Evolutionary conservation across 2,329 filamentous ascomycete genomes (phyloP).

Genomic region (Emmonsia crescens): DNA sequence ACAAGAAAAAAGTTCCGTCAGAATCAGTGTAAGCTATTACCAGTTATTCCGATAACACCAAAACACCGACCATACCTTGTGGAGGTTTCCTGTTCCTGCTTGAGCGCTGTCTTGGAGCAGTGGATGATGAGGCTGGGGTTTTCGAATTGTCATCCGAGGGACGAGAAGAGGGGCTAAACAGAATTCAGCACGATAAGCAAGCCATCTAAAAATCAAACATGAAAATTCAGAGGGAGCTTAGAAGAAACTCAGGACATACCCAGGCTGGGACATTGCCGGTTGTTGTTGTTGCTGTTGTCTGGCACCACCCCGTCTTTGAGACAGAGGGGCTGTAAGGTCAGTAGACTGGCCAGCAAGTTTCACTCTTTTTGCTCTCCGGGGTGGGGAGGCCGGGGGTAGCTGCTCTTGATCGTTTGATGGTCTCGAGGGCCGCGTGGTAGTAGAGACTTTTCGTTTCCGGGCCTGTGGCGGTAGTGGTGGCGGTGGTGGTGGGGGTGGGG

Average conservation of each 20-base stretch:
- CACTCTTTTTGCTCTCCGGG: conserved; percentile 59
- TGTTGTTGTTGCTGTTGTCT: conserved; percentile 19
- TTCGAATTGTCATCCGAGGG: conserved; percentile 53
- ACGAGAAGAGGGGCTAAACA: conserved; percentile 50
- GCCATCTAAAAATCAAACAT: conserved; percentile 4
- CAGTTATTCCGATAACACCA: not conserved
- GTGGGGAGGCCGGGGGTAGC: conserved; percentile 8
- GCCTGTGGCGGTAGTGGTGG: no score
- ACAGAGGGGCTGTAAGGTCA: conserved; percentile 30
- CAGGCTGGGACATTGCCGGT: conserved; percentile 32
- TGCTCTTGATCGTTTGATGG: conserved; percentile 17
- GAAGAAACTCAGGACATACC: conserved; percentile 22
- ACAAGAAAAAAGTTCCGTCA: conserved; percentile 4
- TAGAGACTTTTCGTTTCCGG: conserved; percentile 66
- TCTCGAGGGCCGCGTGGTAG: conserved; percentile 31
- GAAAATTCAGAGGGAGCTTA: no score
- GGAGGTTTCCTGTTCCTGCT: conserved; percentile 57
- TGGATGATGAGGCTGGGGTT: conserved; percentile 45
- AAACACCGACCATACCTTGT: conserved; percentile 34
- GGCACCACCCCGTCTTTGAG: conserved; percentile 35
- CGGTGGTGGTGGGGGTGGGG: conserved; percentile 32
- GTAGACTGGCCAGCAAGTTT: conserved; percentile 47
- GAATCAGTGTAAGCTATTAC: not conserved
- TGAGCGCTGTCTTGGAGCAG: conserved; percentile 58
- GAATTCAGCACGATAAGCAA: conserved; percentile 11